Evolutionary conservation across 1,284 basidiomycete species (phyloP).

Genomic region (Schizophyllum amplum): DNA sequence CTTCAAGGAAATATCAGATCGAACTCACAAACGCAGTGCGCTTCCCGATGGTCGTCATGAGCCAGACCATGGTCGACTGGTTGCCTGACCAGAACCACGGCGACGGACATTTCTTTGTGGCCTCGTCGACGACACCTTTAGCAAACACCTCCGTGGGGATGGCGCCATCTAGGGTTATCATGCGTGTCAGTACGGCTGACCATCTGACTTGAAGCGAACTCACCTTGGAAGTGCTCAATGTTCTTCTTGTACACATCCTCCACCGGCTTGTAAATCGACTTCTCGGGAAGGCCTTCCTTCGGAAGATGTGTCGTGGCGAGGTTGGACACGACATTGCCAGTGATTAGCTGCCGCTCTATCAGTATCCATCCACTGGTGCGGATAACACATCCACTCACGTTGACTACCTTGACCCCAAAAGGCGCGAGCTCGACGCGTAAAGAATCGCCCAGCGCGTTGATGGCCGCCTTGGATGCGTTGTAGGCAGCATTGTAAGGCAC

Average conservation of each 20-base stretch:
- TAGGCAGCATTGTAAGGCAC: conserved; percentile 15
- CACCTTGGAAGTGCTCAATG: conserved; percentile 12
- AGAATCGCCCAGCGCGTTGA: conserved; percentile 19
- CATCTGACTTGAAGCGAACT: not conserved
- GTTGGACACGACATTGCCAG: conserved; percentile 22
- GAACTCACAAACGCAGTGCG: conserved; percentile 14
- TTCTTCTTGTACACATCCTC: conserved; percentile 15
- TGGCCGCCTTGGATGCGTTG: conserved; percentile 22
- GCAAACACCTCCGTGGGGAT: conserved; percentile 18
- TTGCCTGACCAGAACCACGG: conserved; percentile 21
- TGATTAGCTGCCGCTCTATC: conserved; percentile 15
- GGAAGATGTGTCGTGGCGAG: conserved; percentile 12
- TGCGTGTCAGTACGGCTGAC: not conserved
- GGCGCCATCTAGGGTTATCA: conserved; percentile 12
- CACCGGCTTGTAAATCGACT: conserved; percentile 21
- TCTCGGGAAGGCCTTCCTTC: conserved; percentile 9
- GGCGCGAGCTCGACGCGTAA: conserved; percentile 23
- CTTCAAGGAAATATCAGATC: not conserved
- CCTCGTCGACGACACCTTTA: conserved; percentile 18
- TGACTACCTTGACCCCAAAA: conserved; percentile 13
- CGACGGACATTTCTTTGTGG: conserved; percentile 14
- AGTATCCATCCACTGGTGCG: not conserved
- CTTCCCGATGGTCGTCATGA: conserved; percentile 20
- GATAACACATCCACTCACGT: not conserved
- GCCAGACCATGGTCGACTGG: conserved; percentile 17